Base-by-base conservation (phyloP, 371 early-diverging fungal genomes). In the Chytridiales sp. region DNA sequence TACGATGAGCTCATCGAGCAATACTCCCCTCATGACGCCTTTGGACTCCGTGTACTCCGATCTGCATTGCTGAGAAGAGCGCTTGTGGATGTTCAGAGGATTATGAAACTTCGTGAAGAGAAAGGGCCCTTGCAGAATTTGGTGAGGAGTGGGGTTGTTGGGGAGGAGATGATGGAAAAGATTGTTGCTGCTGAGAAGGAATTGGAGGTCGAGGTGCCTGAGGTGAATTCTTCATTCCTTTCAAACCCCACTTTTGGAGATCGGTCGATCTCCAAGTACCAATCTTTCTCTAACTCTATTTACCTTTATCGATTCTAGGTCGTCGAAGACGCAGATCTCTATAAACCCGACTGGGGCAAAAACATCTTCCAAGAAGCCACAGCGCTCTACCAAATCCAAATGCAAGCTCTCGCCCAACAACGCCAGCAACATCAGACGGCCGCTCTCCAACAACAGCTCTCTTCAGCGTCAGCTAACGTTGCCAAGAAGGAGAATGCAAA, bases 111-210 rank as follows among this genome's bases (percentile, higher is more conserved):
- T 39, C 84, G 89, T 38, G 87, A 89, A 60, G 92, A 94, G 70
- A 92, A 92, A 68, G 86, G 84, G n/a, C 84, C 89, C 27, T 73
- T 96, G 56, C 75, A 81, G 30, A 79, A 77, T 39, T 69, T 96
- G 74, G 83, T 94, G 56, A 85, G 87, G 62, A 76, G 82, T 17
- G 97, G 97, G 4, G 84, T 89, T 8, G 82, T 96, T 49, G 91
- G 93, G 3, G 95, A 96, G 53, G 93, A 92, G 53, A 73, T 94
- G 62, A 84, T 86, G 90, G 86, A 79, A 32, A 87, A 90, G 59
- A 87, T 96, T 51, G 69, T 65, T 19, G 70, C 79, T 9, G 92
- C 94, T 17, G 94, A 96, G 68, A 81, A 86, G 60, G 94, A 92
- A 40, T 78, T 90, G 46, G 85, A 92, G 68, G 68, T 67, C 6